These are phyloP conservation scores for Pueraria montana DNA, from an alignment of 306 rosid genomes.

Conservation along the genomic window DNA sequence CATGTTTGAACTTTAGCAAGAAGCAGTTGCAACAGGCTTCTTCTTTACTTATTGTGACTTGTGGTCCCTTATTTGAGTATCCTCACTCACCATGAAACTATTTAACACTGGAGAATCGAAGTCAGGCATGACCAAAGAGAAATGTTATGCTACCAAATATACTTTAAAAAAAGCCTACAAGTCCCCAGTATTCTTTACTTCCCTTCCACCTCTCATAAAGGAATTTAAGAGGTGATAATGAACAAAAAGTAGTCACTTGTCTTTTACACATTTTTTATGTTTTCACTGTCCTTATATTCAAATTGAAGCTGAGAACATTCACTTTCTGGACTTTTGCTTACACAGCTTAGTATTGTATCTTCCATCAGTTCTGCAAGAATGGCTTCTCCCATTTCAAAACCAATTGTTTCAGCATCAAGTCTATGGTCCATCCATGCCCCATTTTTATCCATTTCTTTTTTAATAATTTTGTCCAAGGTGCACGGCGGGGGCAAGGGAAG, in stretches of 20 bases:
- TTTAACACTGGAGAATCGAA: slow-evolving; percentile 41
- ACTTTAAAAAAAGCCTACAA: slow-evolving; percentile 33
- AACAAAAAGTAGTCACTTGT: slow-evolving; percentile 41
- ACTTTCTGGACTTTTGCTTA: slow-evolving; percentile 48
- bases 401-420: slow-evolving; percentile 70
- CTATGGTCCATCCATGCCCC: slow-evolving; percentile 82
- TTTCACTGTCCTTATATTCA: slow-evolving; percentile 49
- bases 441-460: slow-evolving; percentile 79
- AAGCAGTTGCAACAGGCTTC: slow-evolving; percentile 52
- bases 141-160: slow-evolving; percentile 41
- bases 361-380: slow-evolving; percentile 83
- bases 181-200: slow-evolving; percentile 40
- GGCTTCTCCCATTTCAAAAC: slow-evolving; percentile 75
- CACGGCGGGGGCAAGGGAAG: slow-evolving; percentile 73
- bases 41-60: slow-evolving; percentile 39
- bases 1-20: slow-evolving; percentile 46
- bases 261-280: slow-evolving; percentile 52
- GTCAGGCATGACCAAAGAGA: slow-evolving; percentile 51
- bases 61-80: slow-evolving; percentile 41
- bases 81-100: slow-evolving; percentile 40
- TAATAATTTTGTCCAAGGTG: slow-evolving; percentile 83
- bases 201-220: slow-evolving; percentile 35
- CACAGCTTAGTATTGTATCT: slow-evolving; percentile 67
- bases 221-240: slow-evolving; percentile 31
- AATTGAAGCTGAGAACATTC: slow-evolving; percentile 37